Base-by-base conservation (phyloP, 1,139 yeast species). In the Kazachstania sp. region DNA sequence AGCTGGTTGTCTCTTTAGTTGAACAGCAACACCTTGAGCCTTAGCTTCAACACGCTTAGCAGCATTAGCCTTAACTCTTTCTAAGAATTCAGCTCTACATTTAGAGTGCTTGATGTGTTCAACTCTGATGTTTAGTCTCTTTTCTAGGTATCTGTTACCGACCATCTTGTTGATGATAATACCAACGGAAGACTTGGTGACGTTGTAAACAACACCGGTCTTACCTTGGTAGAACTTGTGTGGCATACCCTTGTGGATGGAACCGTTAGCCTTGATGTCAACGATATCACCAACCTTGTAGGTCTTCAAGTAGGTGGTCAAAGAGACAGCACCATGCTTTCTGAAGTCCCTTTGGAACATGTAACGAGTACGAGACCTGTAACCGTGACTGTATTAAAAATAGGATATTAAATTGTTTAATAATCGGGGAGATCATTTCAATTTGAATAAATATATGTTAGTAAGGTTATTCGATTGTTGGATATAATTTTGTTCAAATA, bases 201-300 rank as follows among this genome's bases (percentile, higher is more conserved):
- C 94, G 83, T 92, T 92, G 95, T 82, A 92, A 62, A 92, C 83
- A 65, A 90, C 87, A 83, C 98, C 98, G 63, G 98, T 92, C 85
- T 88, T 92, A 78, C 98, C 98, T 81, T 90, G 97, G 96, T 92
- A 92, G 85, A 81, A 90, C 81, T 92, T 92, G 88, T 87, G 96
- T 74, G 98, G 98, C 97, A 92, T 88, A 86, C 98, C 97, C 83
- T 90, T 88, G 76, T 92, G 97, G 79, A 90, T 81, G 65, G 98
- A 81, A 81, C 96, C 97, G 74, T 92, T 92, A 75, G 95, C 98
- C 79, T 87, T 90, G 80, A 92, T 90, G 77, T 92, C 98, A 71
- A 92, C 98, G 69, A 92, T 90, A 77, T 92, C 98, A 71, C 98
- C 98, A 68, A 92, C 97, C 77, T 81, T 87, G 95, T 92, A 92